phyloP scores from a whole-genome alignment of 164 flowering plant species.

The Aristolochia fimbriata region DNA sequence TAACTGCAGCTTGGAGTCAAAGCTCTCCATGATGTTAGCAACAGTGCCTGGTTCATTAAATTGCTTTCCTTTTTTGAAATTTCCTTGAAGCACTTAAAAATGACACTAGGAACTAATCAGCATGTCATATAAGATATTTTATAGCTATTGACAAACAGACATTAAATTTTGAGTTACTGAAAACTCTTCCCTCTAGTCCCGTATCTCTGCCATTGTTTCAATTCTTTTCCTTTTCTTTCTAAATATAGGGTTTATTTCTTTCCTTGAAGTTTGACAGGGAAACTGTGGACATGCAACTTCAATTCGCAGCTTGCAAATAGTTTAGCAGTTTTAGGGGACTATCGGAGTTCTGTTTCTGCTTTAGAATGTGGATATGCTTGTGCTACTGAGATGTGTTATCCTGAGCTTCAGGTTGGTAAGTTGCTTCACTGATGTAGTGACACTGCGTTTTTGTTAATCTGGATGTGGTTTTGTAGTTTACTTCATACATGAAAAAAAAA shows the following conservation, averaged over 20 bases:
- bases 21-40: no score
- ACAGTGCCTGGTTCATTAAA: no score
- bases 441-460: neutral
- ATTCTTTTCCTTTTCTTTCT: neutral
- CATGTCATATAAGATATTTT: no score
- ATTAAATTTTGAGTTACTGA: no score
- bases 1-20: no score
- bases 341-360: conserved; percentile 37
- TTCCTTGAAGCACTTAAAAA: no score
- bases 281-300: conserved; percentile 83
- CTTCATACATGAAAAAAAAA: neutral
- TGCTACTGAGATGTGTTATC: conserved; percentile 51
- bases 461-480: no score
- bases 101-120: no score
- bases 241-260: neutral
- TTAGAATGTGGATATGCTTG: conserved; percentile 46
- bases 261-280: conserved; percentile 21
- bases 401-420: conserved; percentile 62
- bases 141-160: no score
- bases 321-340: conserved; percentile 72
- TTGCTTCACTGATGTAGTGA: neutral
- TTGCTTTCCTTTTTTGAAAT: no score
- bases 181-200: no score
- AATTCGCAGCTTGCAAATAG: conserved; percentile 82
- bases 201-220: no score